Conservation (phyloP, 306 rosid genomes). For the Sphenostylis stenocarpa region DNA sequence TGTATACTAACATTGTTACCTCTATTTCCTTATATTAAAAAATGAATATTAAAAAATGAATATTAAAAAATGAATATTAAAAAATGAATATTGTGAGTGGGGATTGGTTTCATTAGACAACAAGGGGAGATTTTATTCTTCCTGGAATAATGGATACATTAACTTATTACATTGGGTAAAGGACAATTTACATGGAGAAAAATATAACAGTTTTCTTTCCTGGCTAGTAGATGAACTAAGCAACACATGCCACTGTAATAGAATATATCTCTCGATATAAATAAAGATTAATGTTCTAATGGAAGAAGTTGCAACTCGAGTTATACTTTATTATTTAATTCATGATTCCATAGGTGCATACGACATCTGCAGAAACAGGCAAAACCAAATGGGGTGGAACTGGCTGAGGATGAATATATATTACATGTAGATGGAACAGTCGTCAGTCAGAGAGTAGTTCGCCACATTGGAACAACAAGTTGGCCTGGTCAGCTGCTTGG, state of each 20-base stretch:
- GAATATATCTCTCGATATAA: too few species aligned
- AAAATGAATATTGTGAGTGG: not conserved
- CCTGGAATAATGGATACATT: not conserved
- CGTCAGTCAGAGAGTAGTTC: constrained; percentile 77
- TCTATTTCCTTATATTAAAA: not conserved
- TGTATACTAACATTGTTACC: not conserved
- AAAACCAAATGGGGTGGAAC: constrained; percentile 69
- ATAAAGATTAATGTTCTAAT: not conserved
- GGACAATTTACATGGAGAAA: not conserved
- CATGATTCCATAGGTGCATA: constrained; percentile 49
- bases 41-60: not conserved
- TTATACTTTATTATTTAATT: not conserved
- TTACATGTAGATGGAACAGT: constrained; percentile 94
- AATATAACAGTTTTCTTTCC: not conserved
- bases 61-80: too few species aligned
- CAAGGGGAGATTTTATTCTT: not conserved
- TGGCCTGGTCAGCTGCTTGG: constrained; percentile 76
- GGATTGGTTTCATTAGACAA: not conserved
- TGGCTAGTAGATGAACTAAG: not conserved
- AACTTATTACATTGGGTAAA: not conserved
- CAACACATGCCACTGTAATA: not conserved
- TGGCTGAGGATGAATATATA: constrained; percentile 76
- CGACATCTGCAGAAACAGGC: constrained; percentile 68
- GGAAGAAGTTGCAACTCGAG: not conserved
- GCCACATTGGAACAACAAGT: constrained; percentile 85